These are phyloP conservation scores for Phytophthora ramorum DNA, from an alignment of 352 stramenopile species.

Conservation along the genomic window DNA sequence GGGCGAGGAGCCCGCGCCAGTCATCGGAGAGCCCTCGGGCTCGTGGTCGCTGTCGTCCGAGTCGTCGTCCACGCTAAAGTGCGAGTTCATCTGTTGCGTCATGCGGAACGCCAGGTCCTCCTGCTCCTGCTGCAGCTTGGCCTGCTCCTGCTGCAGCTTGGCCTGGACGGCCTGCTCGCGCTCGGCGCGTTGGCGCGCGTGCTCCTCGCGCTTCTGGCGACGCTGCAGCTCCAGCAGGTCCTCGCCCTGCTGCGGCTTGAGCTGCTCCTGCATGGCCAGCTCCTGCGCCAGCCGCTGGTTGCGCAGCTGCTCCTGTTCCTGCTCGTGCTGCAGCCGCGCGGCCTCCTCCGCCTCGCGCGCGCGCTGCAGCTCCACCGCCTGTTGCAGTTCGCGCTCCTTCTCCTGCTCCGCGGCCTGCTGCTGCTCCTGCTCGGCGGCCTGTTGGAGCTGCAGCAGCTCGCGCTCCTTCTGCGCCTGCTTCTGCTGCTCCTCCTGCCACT, in stretches of 20 bases:
- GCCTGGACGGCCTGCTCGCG: conserved; percentile 46
- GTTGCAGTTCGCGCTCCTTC: conserved; percentile 19
- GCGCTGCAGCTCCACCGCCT: conserved; percentile 31
- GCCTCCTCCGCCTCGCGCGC: conserved; percentile 32
- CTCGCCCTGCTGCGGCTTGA: conserved; percentile 43
- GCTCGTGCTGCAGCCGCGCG: conserved; percentile 29
- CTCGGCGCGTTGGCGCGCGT: conserved; percentile 61
- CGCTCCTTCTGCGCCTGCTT: conserved; percentile 30
- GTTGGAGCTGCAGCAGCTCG: neutral
- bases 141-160: conserved; percentile 40
- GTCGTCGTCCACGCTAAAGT: conserved; percentile 47
- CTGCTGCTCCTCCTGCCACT: conserved; percentile 37
- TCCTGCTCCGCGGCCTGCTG: conserved; percentile 13
- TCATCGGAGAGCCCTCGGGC: conserved; percentile 30
- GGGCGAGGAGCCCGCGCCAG: conserved; percentile 3
- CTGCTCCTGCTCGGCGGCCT: neutral
- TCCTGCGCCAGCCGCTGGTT: conserved; percentile 42
- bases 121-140: conserved; percentile 44
- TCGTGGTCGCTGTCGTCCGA: conserved; percentile 39
- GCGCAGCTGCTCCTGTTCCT: conserved; percentile 35
- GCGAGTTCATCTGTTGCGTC: conserved; percentile 45
- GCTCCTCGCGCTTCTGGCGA: conserved; percentile 74
- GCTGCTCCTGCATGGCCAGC: conserved; percentile 35
- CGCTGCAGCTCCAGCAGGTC: conserved; percentile 68
- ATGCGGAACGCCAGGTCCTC: conserved; percentile 50